Conservation (phyloP, 176 grass and related monocot genomes). For the Aegilops speltoides region DNA sequence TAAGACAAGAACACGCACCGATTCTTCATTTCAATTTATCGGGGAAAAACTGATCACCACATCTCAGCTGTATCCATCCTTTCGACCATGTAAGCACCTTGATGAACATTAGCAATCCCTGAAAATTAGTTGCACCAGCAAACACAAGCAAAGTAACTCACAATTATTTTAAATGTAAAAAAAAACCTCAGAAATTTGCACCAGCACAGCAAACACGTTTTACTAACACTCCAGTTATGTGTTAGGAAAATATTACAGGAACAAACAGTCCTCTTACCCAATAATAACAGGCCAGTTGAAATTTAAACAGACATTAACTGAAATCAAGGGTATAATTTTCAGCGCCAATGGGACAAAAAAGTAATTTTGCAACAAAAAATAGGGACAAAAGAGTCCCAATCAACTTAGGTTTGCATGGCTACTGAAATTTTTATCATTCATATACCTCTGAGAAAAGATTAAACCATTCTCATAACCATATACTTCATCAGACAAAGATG, state of each 20-base stretch:
- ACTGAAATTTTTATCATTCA: not conserved
- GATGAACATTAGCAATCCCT: slow-evolving; percentile 34
- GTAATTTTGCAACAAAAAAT: too few relatives aligned
- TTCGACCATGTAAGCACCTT: slow-evolving; percentile 15
- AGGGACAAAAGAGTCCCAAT: not conserved
- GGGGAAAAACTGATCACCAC: not conserved
- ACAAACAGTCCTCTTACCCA: not conserved
- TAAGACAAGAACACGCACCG: too few relatives aligned
- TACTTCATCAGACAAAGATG: not conserved
- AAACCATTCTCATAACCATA: not conserved
- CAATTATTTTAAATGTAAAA: too few relatives aligned
- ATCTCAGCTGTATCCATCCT: not conserved
- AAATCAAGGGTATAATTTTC: not conserved
- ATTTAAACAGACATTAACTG: not conserved
- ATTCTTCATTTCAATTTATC: too few relatives aligned
- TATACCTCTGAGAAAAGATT: too few relatives aligned
- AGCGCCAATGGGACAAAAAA: too few relatives aligned
- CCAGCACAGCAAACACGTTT: too few relatives aligned
- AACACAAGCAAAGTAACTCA: too few relatives aligned
- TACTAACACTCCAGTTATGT: not conserved
- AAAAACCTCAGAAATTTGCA: too few relatives aligned
- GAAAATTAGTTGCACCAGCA: too few relatives aligned
- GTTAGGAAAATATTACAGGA: not conserved
- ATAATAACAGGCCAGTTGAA: not conserved
- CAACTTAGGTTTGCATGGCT: not conserved